These are phyloP conservation scores for Pichia cactophila DNA, from an alignment of 1,139 yeast genomes.

Conservation along the genomic window DNA sequence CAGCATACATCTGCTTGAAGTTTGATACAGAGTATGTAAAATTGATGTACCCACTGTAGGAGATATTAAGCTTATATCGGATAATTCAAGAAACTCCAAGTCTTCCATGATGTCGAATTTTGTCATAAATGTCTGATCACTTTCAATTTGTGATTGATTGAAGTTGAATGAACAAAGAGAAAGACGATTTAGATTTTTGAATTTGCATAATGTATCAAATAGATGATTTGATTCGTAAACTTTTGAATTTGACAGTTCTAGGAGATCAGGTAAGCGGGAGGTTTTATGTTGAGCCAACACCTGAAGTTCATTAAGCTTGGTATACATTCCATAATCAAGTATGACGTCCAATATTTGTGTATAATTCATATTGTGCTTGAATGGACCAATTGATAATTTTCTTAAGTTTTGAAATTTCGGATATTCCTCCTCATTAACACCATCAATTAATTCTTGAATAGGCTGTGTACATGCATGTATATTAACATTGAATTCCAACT, in stretches of 20 bases:
- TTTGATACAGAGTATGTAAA: slow-evolving; percentile 12
- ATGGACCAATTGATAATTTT: slow-evolving; percentile 15
- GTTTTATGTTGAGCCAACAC: slow-evolving; percentile 6
- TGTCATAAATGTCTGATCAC: neutral
- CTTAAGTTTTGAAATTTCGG: slow-evolving; percentile 9
- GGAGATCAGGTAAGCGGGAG: slow-evolving; percentile 7
- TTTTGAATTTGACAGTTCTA: slow-evolving; percentile 4
- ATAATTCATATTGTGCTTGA: slow-evolving; percentile 11
- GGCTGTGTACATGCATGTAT: neutral
- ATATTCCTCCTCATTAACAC: neutral
- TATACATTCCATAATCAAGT: neutral
- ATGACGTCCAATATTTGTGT: slow-evolving; percentile 3
- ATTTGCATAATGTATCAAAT: slow-evolving; percentile 1
- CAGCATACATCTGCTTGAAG: slow-evolving; percentile 32
- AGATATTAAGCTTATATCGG: slow-evolving; percentile 15
- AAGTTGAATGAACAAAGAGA: slow-evolving; percentile 7
- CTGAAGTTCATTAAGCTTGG: slow-evolving; percentile 5
- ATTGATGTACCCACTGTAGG: slow-evolving; percentile 5
- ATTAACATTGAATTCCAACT: slow-evolving; percentile 8
- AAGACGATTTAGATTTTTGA: slow-evolving; percentile 10
- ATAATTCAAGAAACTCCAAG: slow-evolving; percentile 15
- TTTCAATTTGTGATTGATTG: slow-evolving; percentile 1
- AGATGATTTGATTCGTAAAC: slow-evolving; percentile 3
- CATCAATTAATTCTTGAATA: slow-evolving; percentile 1
- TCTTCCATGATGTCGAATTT: slow-evolving; percentile 6